Conservation (phyloP, 805 yeast species). For the Pichia occidentalis region DNA sequence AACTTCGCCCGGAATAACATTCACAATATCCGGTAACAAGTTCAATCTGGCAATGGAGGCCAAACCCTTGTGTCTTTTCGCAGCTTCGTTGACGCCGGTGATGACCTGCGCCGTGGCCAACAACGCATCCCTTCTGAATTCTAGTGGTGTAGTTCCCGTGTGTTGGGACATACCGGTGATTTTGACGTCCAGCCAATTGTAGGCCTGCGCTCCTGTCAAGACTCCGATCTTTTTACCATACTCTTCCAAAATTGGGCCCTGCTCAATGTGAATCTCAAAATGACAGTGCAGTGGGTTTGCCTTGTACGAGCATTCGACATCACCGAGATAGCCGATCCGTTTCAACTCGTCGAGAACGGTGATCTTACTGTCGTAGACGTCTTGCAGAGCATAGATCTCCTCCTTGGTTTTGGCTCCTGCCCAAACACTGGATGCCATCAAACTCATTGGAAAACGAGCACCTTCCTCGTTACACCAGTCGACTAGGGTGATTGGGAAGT, state of each 20-base stretch:
- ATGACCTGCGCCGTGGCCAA: conserved; percentile 54
- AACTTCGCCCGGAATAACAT: conserved; percentile 60
- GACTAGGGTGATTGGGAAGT: conserved; percentile 57
- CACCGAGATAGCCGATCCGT: conserved; percentile 60
- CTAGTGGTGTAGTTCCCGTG: conserved; percentile 68
- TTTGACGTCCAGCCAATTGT: conserved; percentile 52
- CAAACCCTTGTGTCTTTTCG: conserved; percentile 44
- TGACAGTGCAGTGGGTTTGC: conserved; percentile 57
- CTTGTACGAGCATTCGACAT: conserved; percentile 39
- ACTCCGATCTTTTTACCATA: conserved; percentile 53
- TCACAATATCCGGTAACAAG: conserved; percentile 54
- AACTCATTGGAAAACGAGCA: conserved; percentile 64
- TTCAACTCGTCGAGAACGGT: conserved; percentile 48
- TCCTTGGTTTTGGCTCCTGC: conserved; percentile 44
- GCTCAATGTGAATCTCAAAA: conserved; percentile 72
- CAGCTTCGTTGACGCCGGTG: conserved; percentile 48
- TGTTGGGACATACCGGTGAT: conserved; percentile 62
- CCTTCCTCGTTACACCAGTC: conserved; percentile 80
- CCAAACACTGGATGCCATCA: conserved; percentile 66
- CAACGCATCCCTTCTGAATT: conserved; percentile 54
- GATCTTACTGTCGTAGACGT: conserved; percentile 45
- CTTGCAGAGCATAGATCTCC: conserved; percentile 43
- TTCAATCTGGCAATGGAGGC: conserved; percentile 54
- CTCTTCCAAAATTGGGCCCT: conserved; percentile 64
- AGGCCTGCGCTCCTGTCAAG: conserved; percentile 62